Percentiles rank a stretch among this genome's conserved stretches.
phyloP scores from a whole-genome alignment of 129 eudicot genomes.

The Chrysanthemum makinoi region DNA sequence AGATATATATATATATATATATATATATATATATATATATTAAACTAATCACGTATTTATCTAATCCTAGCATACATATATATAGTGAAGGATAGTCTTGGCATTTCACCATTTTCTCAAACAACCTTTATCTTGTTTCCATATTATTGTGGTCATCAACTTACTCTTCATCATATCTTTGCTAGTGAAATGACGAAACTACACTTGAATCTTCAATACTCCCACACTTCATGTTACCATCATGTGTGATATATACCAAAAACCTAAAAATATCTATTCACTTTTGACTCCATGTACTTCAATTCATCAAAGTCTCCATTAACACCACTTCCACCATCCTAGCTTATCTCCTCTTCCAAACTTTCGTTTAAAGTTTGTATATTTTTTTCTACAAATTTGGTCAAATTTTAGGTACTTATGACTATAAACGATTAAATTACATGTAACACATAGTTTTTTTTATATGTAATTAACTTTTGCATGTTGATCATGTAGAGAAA shows the following conservation, averaged over 20 bases:
- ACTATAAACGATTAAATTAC: not conserved
- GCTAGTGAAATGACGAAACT: conserved; percentile 13
- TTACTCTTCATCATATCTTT: conserved; percentile 18
- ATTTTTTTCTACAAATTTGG: too few relatives aligned
- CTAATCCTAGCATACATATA: not conserved
- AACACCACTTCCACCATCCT: conserved; percentile 18
- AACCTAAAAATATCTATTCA: conserved; percentile 25
- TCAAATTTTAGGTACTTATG: not conserved
- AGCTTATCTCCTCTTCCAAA: conserved; percentile 10
- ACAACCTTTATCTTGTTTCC: not conserved
- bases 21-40: too few relatives aligned
- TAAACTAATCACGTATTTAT: not conserved
- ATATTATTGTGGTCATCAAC: conserved; percentile 29
- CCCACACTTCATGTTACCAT: conserved; percentile 18
- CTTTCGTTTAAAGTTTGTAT: conserved; percentile 9
- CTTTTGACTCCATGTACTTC: conserved; percentile 23
- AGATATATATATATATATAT: too few relatives aligned
- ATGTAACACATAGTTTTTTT: not conserved
- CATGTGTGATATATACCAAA: conserved; percentile 25
- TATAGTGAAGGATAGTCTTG: conserved; percentile 10
- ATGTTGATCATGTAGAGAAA: conserved; percentile 27
- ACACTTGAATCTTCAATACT: conserved; percentile 17
- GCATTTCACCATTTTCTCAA: not conserved
- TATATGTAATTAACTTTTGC: conserved; percentile 3
- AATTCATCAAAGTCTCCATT: conserved; percentile 13